Evolutionary conservation across 2,329 filamentous ascomycete species (phyloP).

Genomic region (Cadophora malorum): DNA sequence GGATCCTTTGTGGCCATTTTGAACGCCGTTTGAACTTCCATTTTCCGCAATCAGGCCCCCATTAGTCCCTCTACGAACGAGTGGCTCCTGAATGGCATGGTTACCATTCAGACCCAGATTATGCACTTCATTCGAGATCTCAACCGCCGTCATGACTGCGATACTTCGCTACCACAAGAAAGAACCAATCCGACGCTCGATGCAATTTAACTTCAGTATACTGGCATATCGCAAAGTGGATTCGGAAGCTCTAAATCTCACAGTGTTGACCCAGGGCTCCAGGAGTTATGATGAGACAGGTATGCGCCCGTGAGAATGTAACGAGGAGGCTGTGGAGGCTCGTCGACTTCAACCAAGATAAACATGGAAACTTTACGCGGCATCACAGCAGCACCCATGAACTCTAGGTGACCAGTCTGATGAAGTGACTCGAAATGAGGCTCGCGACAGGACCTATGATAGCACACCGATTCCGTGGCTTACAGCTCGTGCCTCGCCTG

Average conservation of each 20-base stretch:
- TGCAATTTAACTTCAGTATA: background rate
- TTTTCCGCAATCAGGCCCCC: background rate
- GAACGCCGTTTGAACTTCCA: conserved; percentile 11
- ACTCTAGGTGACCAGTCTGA: conserved; percentile 3
- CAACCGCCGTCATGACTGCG: conserved; percentile 4
- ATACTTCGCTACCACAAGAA: background rate
- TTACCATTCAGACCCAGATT: conserved; percentile 2
- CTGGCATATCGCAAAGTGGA: background rate
- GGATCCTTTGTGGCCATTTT: background rate
- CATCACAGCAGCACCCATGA: background rate
- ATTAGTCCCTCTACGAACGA: conserved; percentile 17
- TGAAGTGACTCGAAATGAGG: conserved; percentile 4
- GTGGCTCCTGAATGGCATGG: conserved; percentile 2
- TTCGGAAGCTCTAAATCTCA: background rate
- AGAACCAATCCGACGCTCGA: background rate
- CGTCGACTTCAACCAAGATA: background rate
- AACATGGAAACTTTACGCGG: conserved; percentile 5
- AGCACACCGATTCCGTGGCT: conserved; percentile 6
- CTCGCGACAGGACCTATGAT: conserved; percentile 3
- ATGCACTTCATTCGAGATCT: conserved; percentile 3
- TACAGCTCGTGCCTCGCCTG: conserved; percentile 5
- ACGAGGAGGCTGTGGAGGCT: conserved; percentile 6
- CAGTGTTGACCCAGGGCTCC: background rate
- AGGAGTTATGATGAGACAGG: conserved; percentile 6
- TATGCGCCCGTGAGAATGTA: conserved; percentile 6